Evolutionary conservation across 2,329 filamentous ascomycete species (phyloP).

Genomic region (Helotiales sp.): DNA sequence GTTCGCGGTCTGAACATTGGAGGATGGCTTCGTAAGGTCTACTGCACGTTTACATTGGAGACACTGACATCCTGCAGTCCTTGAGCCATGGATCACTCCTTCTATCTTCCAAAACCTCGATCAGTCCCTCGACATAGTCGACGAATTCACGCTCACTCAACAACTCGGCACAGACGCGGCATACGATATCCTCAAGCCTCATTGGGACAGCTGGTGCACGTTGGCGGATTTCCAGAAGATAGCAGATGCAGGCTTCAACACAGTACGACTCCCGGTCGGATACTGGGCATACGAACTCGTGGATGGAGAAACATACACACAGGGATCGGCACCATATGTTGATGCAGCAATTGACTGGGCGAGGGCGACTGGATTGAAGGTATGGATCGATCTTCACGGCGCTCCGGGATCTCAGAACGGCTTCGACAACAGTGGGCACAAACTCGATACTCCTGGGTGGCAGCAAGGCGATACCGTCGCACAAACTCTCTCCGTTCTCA

Average conservation of each 20-base stretch:
- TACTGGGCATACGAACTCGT: constrained; percentile 58
- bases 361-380: constrained; percentile 49
- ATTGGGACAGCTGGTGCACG: constrained; percentile 39
- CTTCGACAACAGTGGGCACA: constrained; percentile 61
- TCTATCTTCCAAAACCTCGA: constrained; percentile 48
- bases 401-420: constrained; percentile 59
- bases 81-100: constrained; percentile 54
- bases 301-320: constrained; percentile 49
- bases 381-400: constrained; percentile 61
- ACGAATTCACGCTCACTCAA: constrained; percentile 38
- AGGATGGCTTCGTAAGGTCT: constrained; percentile 36
- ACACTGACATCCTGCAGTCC: constrained; percentile 1
- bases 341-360: constrained; percentile 59
- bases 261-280: constrained; percentile 58
- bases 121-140: constrained; percentile 34
- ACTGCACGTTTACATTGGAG: not conserved
- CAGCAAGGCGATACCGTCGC: constrained; percentile 46
- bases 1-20: constrained; percentile 43
- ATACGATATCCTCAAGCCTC: constrained; percentile 51
- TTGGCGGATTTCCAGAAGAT: constrained; percentile 56
- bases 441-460: constrained; percentile 43
- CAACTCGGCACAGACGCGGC: constrained; percentile 48
- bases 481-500: constrained; percentile 56
- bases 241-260: constrained; percentile 55
- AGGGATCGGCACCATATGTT: constrained; percentile 52